Evolutionary conservation across 176 grass and related monocot genomes (phyloP), one percentile per base, ranked within the genome.

Genomic region (Tillandsia fasciculata): DNA sequence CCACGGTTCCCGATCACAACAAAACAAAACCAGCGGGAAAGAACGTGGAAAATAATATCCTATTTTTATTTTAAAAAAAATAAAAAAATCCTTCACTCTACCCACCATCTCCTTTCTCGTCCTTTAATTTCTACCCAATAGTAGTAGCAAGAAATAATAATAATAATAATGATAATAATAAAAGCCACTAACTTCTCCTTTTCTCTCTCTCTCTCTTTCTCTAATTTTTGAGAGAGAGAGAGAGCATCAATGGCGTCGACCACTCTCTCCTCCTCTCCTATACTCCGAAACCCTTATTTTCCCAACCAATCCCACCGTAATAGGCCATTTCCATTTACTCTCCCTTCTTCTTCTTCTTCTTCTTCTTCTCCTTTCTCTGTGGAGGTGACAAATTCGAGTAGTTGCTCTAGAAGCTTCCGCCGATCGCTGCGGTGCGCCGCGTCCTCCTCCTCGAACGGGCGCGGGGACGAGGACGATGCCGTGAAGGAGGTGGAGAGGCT

Each of bases 351-450:
- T 26, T 51, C 15, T 49, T 15, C 53, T 72, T 11, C 71, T 54
- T 15, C 17, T 69, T 48, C 65, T 58, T 26, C 26, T 52, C 24
- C n/a, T 15, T 4, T 61, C 26, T 47, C 12, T 12, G n/a, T 3
- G 9, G 63, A 17, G 17, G 9, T 11, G 51, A 52, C 17, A 17
- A 24, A 12, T 9, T 49, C 67, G 48, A 27, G 20, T 4, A 7
- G 11, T 14, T 26, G 0, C 20, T 14, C 27, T 50, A 63, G 58
- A 10, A 50, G 49, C 73, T 28, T 42, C 42, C 83, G 72, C 1
- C 64, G 64, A 2, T 76, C 50, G 3, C 69, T 81, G 29, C 78
- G 86, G 49, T 90, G 86, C 89, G 74, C 79, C 14, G 77, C 79
- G 13, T 22, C 54, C 33, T 42, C 33, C n/a, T 87, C 86, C n/a